Evolutionary conservation across 2,329 filamentous ascomycete species (phyloP).

Genomic region (Cytospora paraplurivora): DNA sequence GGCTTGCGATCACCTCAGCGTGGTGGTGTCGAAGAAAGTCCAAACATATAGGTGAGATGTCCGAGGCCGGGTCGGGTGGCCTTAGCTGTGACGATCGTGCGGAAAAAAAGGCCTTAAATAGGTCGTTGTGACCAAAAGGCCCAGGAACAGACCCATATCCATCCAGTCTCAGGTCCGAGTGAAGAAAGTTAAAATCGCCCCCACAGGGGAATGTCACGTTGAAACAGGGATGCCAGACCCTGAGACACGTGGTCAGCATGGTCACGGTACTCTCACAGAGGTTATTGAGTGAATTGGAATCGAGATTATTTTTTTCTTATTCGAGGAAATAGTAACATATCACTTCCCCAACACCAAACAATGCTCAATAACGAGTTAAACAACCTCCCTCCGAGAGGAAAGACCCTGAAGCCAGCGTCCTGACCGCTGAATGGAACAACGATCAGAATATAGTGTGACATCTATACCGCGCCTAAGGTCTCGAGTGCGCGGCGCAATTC

Average conservation of each 20-base stretch:
- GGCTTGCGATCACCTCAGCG: no score
- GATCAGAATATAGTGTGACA: neutral
- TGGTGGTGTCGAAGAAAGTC: no score
- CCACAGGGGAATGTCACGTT: neutral
- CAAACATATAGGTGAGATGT: neutral
- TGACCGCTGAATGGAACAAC: neutral
- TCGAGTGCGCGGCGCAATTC: constrained; percentile 78
- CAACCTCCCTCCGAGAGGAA: neutral
- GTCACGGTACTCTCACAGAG: constrained; percentile 7
- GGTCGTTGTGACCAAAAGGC: constrained; percentile 11
- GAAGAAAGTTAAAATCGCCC: neutral
- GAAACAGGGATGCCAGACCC: constrained; percentile 14
- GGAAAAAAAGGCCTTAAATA: neutral
- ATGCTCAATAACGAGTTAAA: constrained; percentile 17
- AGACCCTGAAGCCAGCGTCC: neutral
- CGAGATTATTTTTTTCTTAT: constrained; percentile 4
- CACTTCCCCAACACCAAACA: constrained; percentile 25
- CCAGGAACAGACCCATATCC: constrained; percentile 1
- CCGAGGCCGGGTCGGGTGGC: no score
- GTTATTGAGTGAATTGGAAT: neutral
- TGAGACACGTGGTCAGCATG: neutral
- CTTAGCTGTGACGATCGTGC: neutral
- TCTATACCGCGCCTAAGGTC: constrained; percentile 64
- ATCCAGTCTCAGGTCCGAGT: neutral
- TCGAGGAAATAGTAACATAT: constrained; percentile 7